Evolutionary conservation across 208 protist species (phyloP).

Genomic region (Trypanosoma scelopori): DNA sequence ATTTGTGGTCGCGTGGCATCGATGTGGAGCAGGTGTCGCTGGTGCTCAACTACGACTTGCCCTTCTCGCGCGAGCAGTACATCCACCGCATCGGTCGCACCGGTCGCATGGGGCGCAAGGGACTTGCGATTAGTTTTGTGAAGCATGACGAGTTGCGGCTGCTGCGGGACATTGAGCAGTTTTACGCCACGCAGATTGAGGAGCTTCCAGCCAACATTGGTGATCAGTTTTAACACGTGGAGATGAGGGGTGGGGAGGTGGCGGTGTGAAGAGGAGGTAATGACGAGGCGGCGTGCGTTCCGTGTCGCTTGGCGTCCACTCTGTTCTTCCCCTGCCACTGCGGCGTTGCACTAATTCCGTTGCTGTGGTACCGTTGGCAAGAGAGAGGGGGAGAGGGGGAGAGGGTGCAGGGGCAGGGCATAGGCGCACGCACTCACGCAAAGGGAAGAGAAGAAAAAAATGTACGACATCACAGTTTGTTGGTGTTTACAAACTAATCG

Average conservation of each 20-base stretch:
- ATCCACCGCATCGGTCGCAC: constrained; percentile 96
- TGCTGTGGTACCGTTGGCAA: too few species aligned
- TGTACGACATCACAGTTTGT: background rate
- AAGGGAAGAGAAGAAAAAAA: background rate
- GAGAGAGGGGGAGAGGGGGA: too few species aligned
- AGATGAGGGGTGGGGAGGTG: background rate
- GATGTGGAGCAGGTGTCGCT: constrained; percentile 98
- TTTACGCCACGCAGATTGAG: constrained; percentile 96
- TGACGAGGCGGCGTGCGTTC: background rate
- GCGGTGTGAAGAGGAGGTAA: constrained; percentile 1
- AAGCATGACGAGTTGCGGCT: constrained; percentile 92
- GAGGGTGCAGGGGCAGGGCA: too few species aligned
- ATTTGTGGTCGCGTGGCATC: constrained; percentile 95
- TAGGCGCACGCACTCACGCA: background rate
- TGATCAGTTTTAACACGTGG: constrained; percentile 47
- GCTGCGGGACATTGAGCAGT: constrained; percentile 96
- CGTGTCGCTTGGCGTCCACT: too few species aligned
- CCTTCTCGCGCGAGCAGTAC: constrained; percentile 91
- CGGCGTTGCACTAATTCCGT: too few species aligned
- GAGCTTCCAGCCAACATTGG: constrained; percentile 92
- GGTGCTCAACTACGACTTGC: constrained; percentile 99
- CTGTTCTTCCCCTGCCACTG: too few species aligned
- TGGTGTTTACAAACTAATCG: too few species aligned
- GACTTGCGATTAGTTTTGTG: constrained; percentile 99
- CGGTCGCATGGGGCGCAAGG: constrained; percentile 97